Base-by-base conservation (phyloP, 805 yeast genomes). In the Saccharomyces paradoxus region DNA sequence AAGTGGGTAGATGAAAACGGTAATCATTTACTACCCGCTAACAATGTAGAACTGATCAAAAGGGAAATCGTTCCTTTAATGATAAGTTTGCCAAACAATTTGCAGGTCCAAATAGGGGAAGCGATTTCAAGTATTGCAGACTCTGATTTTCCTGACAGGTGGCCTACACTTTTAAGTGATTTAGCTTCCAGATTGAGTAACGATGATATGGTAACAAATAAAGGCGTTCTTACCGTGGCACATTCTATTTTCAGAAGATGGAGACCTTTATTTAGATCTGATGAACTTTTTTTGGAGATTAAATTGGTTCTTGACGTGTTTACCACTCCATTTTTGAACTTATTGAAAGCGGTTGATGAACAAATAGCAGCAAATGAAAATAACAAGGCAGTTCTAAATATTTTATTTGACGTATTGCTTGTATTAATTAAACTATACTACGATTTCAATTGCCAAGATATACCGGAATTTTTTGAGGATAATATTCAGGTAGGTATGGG, bases 381-480 rank as follows among this genome's bases (percentile, higher is more conserved):
- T 10, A 77, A 86, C 66, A 76, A 76, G 53, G 81, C 81, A 0
- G 73, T 76, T 27, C 74, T 90, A 56, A 67, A 66, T 32, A 73
- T 83, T 1, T 75, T 86, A 48, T 80, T 89, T 61, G 92, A 87
- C 31, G 87, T 86, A 54, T 70, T 91, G 61, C 73, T 86, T 51
- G 71, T 90, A 24, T 76, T 91, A 53, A 71, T 86, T 37, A 92
- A 94, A 67, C 81, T 95, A 41, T 95, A 88, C 71, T 89, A 83
- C 67, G 99, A 94, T 69, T 81, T 94, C 64, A 94, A 94, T 70
- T 92, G 97, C 71, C 99, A 95, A 73, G 99, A 94, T 71, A 86
- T 94, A 53, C 99, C 99, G 1, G 99, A 91, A 71, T 94, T 92
- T 67, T 94, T 94, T 68, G 99, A 95, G 72, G 98, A 94, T 71